Conservation (phyloP, 1,139 yeast species). For the Eremothecium gossypii region DNA sequence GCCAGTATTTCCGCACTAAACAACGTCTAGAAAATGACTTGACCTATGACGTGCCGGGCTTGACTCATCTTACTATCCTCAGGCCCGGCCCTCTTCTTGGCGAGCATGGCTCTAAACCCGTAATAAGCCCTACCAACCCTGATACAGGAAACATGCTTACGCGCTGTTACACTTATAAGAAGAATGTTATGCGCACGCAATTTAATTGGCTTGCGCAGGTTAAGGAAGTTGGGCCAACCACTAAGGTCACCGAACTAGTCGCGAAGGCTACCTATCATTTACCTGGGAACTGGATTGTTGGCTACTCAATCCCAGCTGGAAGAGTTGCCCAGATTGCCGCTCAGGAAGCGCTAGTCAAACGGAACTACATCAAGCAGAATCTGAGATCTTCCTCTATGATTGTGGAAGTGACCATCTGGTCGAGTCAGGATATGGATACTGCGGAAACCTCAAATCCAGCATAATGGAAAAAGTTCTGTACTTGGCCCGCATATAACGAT, state of each 20-base stretch:
- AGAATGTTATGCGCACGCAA: slow-evolving; percentile 9
- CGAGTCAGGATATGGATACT: slow-evolving; percentile 3
- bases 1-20: slow-evolving; percentile 24
- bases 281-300: slow-evolving; percentile 19
- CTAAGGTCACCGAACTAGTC: slow-evolving; percentile 15
- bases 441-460: background rate
- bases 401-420: slow-evolving; percentile 4
- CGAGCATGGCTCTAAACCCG: slow-evolving; percentile 8
- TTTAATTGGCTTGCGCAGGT: slow-evolving; percentile 10
- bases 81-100: slow-evolving; percentile 31
- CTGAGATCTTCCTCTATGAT: background rate
- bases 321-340: slow-evolving; percentile 18
- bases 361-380: background rate
- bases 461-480: background rate
- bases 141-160: slow-evolving; percentile 2
- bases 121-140: background rate
- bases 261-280: slow-evolving; percentile 18
- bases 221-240: slow-evolving; percentile 14
- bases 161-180: slow-evolving; percentile 4
- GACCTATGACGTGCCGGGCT: slow-evolving; percentile 13
- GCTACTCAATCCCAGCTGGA: slow-evolving; percentile 21
- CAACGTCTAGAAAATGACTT: slow-evolving; percentile 20
- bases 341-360: slow-evolving; percentile 1
- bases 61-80: slow-evolving; percentile 18
- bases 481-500: background rate